A percentile compares a stretch with the other conserved stretches of the same genome.
Conservation (phyloP, 1,284 basidiomycete genomes). For the Phellinidium pouzarii region DNA sequence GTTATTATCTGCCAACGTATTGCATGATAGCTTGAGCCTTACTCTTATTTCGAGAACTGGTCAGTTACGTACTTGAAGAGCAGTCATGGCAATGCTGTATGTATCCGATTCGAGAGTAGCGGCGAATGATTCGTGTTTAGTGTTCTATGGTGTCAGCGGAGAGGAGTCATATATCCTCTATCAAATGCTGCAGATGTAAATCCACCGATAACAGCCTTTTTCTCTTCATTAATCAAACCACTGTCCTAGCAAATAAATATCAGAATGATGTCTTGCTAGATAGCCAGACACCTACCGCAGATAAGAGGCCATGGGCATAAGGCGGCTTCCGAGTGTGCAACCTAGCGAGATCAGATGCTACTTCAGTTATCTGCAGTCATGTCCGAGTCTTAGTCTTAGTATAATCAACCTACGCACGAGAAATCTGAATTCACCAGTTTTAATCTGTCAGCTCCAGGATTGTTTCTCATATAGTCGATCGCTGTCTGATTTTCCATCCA, state of each 20-base stretch:
- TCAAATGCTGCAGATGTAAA: slow-evolving; percentile 16
- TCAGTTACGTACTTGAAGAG: slow-evolving; percentile 1
- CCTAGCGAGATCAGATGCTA: slow-evolving; percentile 13
- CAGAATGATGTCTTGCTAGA: not conserved
- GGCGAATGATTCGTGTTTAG: not conserved
- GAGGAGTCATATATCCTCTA: not conserved
- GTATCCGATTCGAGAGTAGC: slow-evolving; percentile 1
- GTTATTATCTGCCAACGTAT: slow-evolving; percentile 10
- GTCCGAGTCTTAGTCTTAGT: not conserved
- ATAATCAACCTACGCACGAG: not conserved
- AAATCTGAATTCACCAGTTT: slow-evolving; percentile 11
- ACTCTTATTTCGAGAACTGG: not conserved
- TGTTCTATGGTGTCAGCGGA: slow-evolving; percentile 12
- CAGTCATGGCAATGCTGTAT: slow-evolving; percentile 17
- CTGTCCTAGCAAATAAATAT: not conserved
- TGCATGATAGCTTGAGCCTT: not conserved
- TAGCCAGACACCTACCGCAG: not conserved
- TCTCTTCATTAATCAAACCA: slow-evolving; percentile 11
- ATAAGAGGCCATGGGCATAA: slow-evolving; percentile 14
- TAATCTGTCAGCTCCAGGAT: slow-evolving; percentile 15
- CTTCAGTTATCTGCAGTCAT: slow-evolving; percentile 9
- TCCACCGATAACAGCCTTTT: slow-evolving; percentile 11
- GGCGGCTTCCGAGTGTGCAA: slow-evolving; percentile 13
- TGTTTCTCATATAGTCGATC: slow-evolving; percentile 2
- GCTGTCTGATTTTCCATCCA: slow-evolving; percentile 14